These are phyloP conservation scores for Trichocomaceae sp. DNA, from an alignment of 2,329 filamentous ascomycete species.

Conservation along the genomic window DNA sequence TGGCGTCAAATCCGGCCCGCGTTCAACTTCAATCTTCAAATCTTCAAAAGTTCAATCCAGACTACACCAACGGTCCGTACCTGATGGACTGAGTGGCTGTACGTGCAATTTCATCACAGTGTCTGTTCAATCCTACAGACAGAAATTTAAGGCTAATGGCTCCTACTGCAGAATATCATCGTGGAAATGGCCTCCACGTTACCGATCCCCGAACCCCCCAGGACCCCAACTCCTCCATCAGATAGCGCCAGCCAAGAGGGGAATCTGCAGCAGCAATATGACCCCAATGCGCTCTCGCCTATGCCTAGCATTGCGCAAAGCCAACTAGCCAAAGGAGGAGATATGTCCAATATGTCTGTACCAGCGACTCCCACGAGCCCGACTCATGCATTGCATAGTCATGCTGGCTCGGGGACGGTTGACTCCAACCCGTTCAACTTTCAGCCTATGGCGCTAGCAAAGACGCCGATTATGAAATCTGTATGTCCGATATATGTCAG, in stretches of 20 bases:
- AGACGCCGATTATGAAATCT: constrained; percentile 65
- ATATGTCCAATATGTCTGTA: not conserved
- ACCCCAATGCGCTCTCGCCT: constrained; percentile 45
- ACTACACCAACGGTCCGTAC: not conserved
- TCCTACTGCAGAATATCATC: not conserved
- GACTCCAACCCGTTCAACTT: constrained; percentile 76
- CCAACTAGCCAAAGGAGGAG: constrained; percentile 3
- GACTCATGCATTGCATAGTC: constrained; percentile 19
- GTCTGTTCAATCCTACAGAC: not conserved
- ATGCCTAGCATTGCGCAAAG: constrained; percentile 28
- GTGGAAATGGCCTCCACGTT: constrained; percentile 52
- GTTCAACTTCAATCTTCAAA: too few relatives aligned
- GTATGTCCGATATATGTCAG: constrained; percentile 43
- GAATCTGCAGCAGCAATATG: constrained; percentile 26
- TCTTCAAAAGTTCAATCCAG: too few relatives aligned
- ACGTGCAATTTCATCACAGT: not conserved
- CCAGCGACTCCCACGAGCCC: constrained; percentile 26
- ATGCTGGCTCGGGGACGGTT: constrained; percentile 24
- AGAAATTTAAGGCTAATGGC: not conserved
- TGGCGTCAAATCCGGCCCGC: too few relatives aligned
- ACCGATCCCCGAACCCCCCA: constrained; percentile 54
- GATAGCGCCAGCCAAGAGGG: constrained; percentile 32
- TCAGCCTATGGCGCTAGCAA: constrained; percentile 71
- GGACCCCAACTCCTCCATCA: constrained; percentile 59
- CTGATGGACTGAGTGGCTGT: not conserved